Conservation (phyloP, 305 asterid genomes). For the Fraxinus albicans region DNA sequence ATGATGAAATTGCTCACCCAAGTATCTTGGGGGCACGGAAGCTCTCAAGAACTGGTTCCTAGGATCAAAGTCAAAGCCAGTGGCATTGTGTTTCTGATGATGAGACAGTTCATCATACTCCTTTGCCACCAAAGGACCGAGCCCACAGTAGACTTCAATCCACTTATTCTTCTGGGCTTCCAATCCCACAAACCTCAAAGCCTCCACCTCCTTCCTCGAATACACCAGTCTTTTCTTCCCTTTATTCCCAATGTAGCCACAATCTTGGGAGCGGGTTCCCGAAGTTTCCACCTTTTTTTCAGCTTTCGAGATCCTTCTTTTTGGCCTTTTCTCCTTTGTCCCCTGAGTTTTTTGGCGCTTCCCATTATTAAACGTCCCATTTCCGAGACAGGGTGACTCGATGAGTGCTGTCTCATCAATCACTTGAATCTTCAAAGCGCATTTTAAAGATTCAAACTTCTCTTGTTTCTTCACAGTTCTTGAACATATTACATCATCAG, state of each 20-base stretch:
- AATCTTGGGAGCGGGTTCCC: neutral
- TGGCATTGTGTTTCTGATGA: conserved; percentile 28
- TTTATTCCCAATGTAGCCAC: conserved; percentile 24
- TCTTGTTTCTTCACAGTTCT: conserved; percentile 16
- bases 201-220: conserved; percentile 60
- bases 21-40: conserved; percentile 9
- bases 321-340: conserved; percentile 33
- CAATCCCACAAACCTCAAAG: conserved; percentile 50
- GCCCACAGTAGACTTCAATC: conserved; percentile 68
- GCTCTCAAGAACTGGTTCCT: conserved; percentile 41
- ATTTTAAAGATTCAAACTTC: conserved; percentile 32
- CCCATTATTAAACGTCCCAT: conserved; percentile 8
- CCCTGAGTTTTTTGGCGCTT: conserved; percentile 34
- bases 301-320: conserved; percentile 36
- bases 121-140: conserved; percentile 39
- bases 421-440: conserved; percentile 30
- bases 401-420: conserved; percentile 34
- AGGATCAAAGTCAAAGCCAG: conserved; percentile 42
- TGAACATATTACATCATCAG: neutral
- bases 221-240: conserved; percentile 43
- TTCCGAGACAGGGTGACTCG: conserved; percentile 6
- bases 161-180: conserved; percentile 73
- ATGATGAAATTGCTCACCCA: conserved; percentile 20
- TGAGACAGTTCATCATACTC: conserved; percentile 53
- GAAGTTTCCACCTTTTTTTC: conserved; percentile 28